A percentile compares a stretch with the other conserved stretches of the same genome.
Evolutionary conservation across 2,329 filamentous ascomycete species (phyloP).

Genomic region (Aspergillus pseudoviridinutans): DNA sequence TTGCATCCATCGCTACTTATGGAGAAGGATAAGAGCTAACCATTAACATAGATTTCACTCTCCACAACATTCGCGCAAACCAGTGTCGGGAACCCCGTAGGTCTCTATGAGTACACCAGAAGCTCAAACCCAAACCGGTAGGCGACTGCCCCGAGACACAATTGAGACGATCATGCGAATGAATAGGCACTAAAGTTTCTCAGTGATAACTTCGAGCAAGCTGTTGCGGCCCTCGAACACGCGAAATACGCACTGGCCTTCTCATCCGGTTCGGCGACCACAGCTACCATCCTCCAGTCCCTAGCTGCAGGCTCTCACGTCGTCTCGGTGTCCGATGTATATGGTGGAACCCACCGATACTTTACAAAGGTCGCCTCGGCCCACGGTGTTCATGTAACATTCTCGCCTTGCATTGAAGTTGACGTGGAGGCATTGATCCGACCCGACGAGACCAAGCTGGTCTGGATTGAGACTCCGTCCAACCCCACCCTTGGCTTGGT

Average conservation of each 20-base stretch:
- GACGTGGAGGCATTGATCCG: constrained; percentile 83
- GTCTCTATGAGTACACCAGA: constrained; percentile 87
- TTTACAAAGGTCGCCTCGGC: constrained; percentile 97
- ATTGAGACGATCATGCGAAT: background rate
- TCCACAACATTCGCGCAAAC: constrained; percentile 96
- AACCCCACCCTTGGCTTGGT: constrained; percentile 93
- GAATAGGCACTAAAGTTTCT: constrained; percentile 7
- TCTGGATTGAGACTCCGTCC: constrained; percentile 95
- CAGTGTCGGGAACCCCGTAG: constrained; percentile 79
- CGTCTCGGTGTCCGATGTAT: constrained; percentile 94
- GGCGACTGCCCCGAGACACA: constrained; percentile 10
- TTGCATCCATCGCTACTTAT: background rate
- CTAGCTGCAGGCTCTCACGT: constrained; percentile 89
- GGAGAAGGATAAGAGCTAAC: background rate
- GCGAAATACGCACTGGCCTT: constrained; percentile 92
- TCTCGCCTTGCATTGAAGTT: constrained; percentile 86
- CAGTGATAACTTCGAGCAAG: constrained; percentile 85
- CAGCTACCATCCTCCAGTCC: constrained; percentile 87
- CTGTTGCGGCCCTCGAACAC: constrained; percentile 87
- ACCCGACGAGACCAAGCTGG: constrained; percentile 75
- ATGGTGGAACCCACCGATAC: constrained; percentile 96
- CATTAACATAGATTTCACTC: constrained; percentile 66
- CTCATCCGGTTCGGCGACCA: constrained; percentile 89
- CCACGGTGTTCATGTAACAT: constrained; percentile 91
- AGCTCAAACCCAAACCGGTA: constrained; percentile 86